Evolutionary conservation across 2,329 filamentous ascomycete species (phyloP).

Genomic region (Fusarium nematophilum): DNA sequence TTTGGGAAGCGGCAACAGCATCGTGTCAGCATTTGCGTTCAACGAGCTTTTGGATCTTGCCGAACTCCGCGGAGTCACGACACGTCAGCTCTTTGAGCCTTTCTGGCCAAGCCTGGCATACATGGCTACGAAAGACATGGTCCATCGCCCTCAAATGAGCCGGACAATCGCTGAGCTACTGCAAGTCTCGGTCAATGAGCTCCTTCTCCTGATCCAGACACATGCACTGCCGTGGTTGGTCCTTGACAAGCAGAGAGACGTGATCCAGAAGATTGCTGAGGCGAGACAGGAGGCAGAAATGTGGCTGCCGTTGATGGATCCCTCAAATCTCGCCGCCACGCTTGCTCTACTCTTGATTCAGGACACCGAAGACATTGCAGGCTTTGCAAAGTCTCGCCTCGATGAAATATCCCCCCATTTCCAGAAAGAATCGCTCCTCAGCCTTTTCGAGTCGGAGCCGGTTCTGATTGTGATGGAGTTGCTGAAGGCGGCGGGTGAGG

Average conservation of each 20-base stretch:
- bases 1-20: conserved; percentile 82
- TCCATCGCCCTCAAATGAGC: conserved; percentile 82
- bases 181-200: conserved; percentile 77
- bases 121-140: conserved; percentile 83
- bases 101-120: conserved; percentile 92
- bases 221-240: conserved; percentile 90
- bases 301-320: conserved; percentile 65
- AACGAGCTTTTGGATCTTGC: conserved; percentile 83
- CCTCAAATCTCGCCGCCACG: conserved; percentile 66
- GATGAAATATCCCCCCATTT: conserved; percentile 77
- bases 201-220: conserved; percentile 80
- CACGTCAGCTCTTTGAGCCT: conserved; percentile 79
- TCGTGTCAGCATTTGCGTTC: conserved; percentile 84
- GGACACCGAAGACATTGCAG: conserved; percentile 67
- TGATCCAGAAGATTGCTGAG: conserved; percentile 83
- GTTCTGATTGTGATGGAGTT: conserved; percentile 83
- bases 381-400: conserved; percentile 75
- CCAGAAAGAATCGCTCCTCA: conserved; percentile 71
- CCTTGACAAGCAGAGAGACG: conserved; percentile 78
- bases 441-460: conserved; percentile 79
- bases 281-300: conserved; percentile 77
- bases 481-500: conserved; percentile 81
- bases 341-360: conserved; percentile 70
- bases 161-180: conserved; percentile 84
- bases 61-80: conserved; percentile 69